Evolutionary conservation across 805 yeast genomes (phyloP).

Genomic region (Starmerella bombicola): DNA sequence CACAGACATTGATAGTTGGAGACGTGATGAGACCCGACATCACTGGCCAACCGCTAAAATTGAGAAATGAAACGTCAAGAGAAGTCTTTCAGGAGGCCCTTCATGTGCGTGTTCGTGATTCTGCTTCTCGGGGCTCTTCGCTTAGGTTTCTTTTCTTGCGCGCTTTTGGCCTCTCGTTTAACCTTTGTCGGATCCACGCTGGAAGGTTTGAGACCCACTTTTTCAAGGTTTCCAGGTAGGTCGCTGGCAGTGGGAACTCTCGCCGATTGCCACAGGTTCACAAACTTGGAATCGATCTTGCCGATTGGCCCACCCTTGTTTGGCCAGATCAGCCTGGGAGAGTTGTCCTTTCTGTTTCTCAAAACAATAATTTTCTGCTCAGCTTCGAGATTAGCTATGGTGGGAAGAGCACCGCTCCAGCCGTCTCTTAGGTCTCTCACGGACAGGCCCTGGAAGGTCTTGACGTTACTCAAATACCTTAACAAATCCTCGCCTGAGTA

Average conservation of each 20-base stretch:
- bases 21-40: too few species aligned
- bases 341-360: conserved; percentile 82
- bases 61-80: too few species aligned
- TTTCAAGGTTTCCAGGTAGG: conserved; percentile 62
- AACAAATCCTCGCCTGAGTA: conserved; percentile 67
- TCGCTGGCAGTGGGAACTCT: conserved; percentile 73
- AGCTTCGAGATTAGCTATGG: conserved; percentile 65
- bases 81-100: conserved; percentile 86
- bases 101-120: conserved; percentile 92
- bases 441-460: conserved; percentile 74
- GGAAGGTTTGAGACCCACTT: conserved; percentile 88
- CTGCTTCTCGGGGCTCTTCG: conserved; percentile 81
- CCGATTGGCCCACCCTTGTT: conserved; percentile 66
- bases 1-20: too few species aligned
- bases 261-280: conserved; percentile 64
- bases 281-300: conserved; percentile 67
- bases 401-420: conserved; percentile 79
- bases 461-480: conserved; percentile 60
- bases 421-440: conserved; percentile 80
- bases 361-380: conserved; percentile 68
- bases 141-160: conserved; percentile 61
- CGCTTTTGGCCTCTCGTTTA: conserved; percentile 45
- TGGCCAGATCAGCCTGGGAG: conserved; percentile 90
- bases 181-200: conserved; percentile 95
- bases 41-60: too few species aligned